phyloP scores from a whole-genome alignment of 768 basidiomycete genomes.

The Leccinum longicurvipes region DNA sequence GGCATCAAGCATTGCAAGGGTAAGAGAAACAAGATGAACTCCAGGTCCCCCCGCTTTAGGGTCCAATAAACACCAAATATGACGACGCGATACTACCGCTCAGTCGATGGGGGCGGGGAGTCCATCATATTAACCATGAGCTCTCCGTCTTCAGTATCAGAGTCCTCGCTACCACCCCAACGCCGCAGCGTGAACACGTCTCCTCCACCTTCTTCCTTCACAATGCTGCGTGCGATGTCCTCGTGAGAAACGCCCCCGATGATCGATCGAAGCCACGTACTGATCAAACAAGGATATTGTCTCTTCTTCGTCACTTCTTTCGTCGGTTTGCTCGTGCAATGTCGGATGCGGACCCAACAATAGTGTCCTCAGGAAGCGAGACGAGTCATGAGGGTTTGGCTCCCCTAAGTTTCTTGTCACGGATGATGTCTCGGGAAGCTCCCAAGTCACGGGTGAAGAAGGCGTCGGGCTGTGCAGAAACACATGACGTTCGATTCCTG shows the following conservation, averaged over 20 bases:
- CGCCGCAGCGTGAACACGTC: slow-evolving; percentile 52
- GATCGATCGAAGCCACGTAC: slow-evolving; percentile 40
- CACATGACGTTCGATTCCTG: slow-evolving; percentile 71
- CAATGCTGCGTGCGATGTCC: slow-evolving; percentile 42
- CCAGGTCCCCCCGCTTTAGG: slow-evolving; percentile 4
- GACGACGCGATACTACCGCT: not conserved
- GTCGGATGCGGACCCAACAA: slow-evolving; percentile 27
- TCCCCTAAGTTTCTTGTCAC: slow-evolving; percentile 46
- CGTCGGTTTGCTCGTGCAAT: slow-evolving; percentile 26
- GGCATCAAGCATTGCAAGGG: not conserved
- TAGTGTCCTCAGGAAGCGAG: slow-evolving; percentile 37
- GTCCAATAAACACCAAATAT: slow-evolving; percentile 1
- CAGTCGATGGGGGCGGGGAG: slow-evolving; percentile 13
- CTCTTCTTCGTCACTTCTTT: slow-evolving; percentile 40
- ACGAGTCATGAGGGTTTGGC: slow-evolving; percentile 33
- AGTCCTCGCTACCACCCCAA: slow-evolving; percentile 35
- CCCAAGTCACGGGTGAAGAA: slow-evolving; percentile 46
- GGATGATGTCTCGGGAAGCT: slow-evolving; percentile 45
- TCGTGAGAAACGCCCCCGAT: slow-evolving; percentile 5
- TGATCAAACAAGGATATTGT: slow-evolving; percentile 71
- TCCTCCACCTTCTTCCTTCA: slow-evolving; percentile 52
- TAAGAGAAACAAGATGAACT: slow-evolving; percentile 2
- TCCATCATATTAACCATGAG: slow-evolving; percentile 24
- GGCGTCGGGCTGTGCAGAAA: slow-evolving; percentile 65
- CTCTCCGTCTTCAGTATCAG: slow-evolving; percentile 22